phyloP scores from a whole-genome alignment of 2,329 filamentous ascomycete species.

The Dryadomyces quercivorus region DNA sequence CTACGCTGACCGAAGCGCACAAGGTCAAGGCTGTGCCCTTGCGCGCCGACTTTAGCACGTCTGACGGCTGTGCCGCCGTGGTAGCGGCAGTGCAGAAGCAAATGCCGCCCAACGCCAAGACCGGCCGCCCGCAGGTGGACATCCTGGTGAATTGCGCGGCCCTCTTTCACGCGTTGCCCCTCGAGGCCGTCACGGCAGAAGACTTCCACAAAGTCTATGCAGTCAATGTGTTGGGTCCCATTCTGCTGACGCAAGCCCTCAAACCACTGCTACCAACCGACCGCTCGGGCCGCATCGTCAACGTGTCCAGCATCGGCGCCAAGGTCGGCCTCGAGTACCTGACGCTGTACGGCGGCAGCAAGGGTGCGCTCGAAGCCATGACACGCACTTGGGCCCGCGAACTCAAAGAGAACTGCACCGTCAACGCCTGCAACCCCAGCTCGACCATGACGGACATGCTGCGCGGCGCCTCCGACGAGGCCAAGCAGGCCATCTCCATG shows the following conservation, averaged over 20 bases:
- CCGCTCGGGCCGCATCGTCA: constrained; percentile 45
- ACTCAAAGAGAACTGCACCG: constrained; percentile 38
- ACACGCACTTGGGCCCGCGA: constrained; percentile 47
- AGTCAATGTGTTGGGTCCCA: constrained; percentile 70
- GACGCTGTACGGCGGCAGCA: constrained; percentile 40
- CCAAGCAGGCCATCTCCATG: not conserved
- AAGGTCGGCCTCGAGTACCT: not conserved
- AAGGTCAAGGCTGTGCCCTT: constrained; percentile 49
- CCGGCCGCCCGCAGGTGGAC: constrained; percentile 54
- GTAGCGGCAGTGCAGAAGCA: constrained; percentile 8
- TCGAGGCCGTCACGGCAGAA: constrained; percentile 47
- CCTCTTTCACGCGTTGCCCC: constrained; percentile 48
- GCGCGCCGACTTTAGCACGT: constrained; percentile 58
- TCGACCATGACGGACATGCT: not conserved
- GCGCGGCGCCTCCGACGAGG: not conserved
- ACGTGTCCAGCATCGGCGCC: constrained; percentile 37
- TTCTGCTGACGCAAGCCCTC: constrained; percentile 64
- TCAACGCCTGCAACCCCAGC: constrained; percentile 42
- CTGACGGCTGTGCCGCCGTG: constrained; percentile 22
- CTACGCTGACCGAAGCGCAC: constrained; percentile 40
- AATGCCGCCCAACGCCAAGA: constrained; percentile 18
- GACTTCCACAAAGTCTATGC: constrained; percentile 63
- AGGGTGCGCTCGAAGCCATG: constrained; percentile 47
- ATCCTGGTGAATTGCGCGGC: constrained; percentile 84
- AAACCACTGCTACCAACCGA: constrained; percentile 57